phyloP scores from a whole-genome alignment of 192 early-diverging fungal species.

The Paraglomus brasilianum region DNA sequence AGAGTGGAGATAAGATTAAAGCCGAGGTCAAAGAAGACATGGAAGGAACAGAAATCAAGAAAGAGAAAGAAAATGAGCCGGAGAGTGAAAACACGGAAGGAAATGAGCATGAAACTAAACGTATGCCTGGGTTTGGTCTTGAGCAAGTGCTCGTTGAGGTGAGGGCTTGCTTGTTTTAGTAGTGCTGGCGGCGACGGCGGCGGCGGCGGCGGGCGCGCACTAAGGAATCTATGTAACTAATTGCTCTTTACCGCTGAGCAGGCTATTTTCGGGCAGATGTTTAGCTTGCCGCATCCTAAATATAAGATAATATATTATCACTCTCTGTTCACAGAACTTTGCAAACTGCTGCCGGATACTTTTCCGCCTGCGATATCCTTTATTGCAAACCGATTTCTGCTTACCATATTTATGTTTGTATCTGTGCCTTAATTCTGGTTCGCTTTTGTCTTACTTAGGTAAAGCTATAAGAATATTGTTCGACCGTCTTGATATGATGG shows the following conservation, averaged over 20 bases:
- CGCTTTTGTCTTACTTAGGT: slow-evolving; percentile 14
- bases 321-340: slow-evolving; percentile 68
- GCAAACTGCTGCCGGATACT: slow-evolving; percentile 56
- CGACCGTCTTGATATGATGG: slow-evolving; percentile 68
- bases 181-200: no score
- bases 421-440: slow-evolving; percentile 12
- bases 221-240: no score
- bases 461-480: slow-evolving; percentile 64
- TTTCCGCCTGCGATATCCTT: slow-evolving; percentile 65
- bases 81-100: background rate
- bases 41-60: slow-evolving; percentile 16
- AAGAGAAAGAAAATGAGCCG: slow-evolving; percentile 9
- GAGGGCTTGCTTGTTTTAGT: background rate
- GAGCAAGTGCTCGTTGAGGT: slow-evolving; percentile 30
- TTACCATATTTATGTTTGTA: background rate
- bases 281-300: slow-evolving; percentile 47
- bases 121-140: background rate
- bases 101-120: background rate
- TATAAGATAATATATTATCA: slow-evolving; percentile 74
- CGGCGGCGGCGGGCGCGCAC: no score
- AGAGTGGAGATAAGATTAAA: no score
- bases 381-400: background rate
- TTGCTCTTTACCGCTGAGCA: slow-evolving; percentile 23
- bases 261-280: slow-evolving; percentile 49
- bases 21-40: slow-evolving; percentile 30